Evolutionary conservation across 1,284 basidiomycete genomes (phyloP), one percentile per base, ranked within the genome.

Genomic region (Heterobasidion occidentale): DNA sequence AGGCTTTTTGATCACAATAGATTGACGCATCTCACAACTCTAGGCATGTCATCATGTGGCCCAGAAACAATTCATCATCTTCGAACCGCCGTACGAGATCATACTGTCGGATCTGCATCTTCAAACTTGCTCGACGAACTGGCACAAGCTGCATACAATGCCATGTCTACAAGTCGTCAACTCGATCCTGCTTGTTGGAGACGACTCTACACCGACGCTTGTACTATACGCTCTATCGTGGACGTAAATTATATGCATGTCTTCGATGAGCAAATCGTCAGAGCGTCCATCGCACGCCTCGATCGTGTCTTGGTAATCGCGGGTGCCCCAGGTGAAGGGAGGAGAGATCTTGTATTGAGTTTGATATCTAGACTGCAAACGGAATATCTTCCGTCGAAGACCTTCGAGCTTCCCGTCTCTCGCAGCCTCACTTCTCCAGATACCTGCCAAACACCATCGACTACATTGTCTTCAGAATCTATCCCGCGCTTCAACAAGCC

Each of bases 261-360:
- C 33, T n/a, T 68, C 51, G 71, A 64, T 35, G 71, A 64, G 14
- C 51, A 59, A 11, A 38, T 51, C 3, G 65, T 62, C 20, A 58
- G 62, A 35, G 63, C 68, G 9, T 67, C 78, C 44, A 77, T 96
- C 42, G 71, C 74, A 6, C 71, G 76, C 12, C 72, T 98, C 35
- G 95, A 98, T 66, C 77, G 77, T 63, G 86, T 88, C 1, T 86
- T 96, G 61, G 86, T 98, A 61, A 77, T 96, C 48, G 88, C 93
- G 8, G 94, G 94, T 1, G 83, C 86, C 1, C 77, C 85, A 27
- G 91, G 90, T 7, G 67, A 76, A 34, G 74, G 75, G 7, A 73
- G 89, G 51, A 68, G 82, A 38, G 81, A 87, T 36, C 66, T 86
- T 50, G 76, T 91, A 9, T 75, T 83, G 44, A 72, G 74, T 17